Evolutionary conservation across 176 grass and related monocot species (phyloP).

Genomic region (Miscanthus lutarioriparius): DNA sequence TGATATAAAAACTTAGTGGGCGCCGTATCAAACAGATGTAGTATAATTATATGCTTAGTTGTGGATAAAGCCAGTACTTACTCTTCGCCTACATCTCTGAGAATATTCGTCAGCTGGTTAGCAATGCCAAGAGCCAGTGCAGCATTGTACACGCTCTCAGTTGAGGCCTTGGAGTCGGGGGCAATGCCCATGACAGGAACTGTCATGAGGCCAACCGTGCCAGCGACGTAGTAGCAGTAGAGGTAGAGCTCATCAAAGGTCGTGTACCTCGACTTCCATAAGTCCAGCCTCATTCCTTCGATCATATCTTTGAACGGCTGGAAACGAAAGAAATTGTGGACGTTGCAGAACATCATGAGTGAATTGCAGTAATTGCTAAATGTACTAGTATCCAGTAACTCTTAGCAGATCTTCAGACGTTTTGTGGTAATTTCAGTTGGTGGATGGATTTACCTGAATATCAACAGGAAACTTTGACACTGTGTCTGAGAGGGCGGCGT

Average conservation of each 20-base stretch:
- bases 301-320: constrained; percentile 99
- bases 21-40: constrained; percentile 12
- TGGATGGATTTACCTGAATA: constrained; percentile 64
- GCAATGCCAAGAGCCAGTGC: constrained; percentile 88
- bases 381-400: background rate
- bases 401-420: background rate
- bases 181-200: constrained; percentile 97
- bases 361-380: background rate
- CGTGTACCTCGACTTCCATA: constrained; percentile 84
- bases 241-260: constrained; percentile 95
- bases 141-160: constrained; percentile 75
- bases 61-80: constrained; percentile 37
- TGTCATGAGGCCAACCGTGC: constrained; percentile 90
- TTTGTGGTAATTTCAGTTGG: background rate
- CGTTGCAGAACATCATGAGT: background rate
- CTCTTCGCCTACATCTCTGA: constrained; percentile 97
- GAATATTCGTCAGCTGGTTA: constrained; percentile 98
- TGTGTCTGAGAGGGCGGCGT: constrained; percentile 78
- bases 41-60: background rate
- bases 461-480: constrained; percentile 76
- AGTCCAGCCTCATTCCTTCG: constrained; percentile 92
- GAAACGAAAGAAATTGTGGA: background rate
- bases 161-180: constrained; percentile 70
- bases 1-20: background rate
- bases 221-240: constrained; percentile 98